Base-by-base conservation (phyloP, 2,329 filamentous ascomycete genomes). In the Fusarium illudens region DNA sequence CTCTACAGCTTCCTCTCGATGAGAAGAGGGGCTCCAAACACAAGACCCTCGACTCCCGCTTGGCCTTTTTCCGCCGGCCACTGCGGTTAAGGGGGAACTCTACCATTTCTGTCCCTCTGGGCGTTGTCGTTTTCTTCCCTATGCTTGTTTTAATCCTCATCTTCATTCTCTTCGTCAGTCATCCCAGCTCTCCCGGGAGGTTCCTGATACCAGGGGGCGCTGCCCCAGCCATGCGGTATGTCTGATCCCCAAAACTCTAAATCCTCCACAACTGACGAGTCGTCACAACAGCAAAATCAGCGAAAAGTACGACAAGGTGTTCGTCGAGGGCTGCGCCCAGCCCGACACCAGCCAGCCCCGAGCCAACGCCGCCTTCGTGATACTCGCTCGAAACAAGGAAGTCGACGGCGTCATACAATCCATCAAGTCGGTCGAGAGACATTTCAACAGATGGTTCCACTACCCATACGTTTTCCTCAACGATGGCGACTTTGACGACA, bases 391-490 rank as follows among this genome's bases (percentile, higher is more conserved):
- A 73, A 98, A 99, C 78, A 96, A 97, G 84, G 96, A 99, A 82
- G 80, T 99, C 68, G 94, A 97, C 1, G 96, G 96, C 63, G 96
- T 99, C 36, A 89, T 99, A 69, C 93, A 98, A 80, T 98, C 96
- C 10, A 87, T 99, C 79, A 97, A 97, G 83, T 98, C 95, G 42
- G 94, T 99, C 71, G 96, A 99, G 83, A 89, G 96, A 73, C 96
- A 99, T 81, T 99, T 99, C 88, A 99, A 99, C 82, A 89, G 94
- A 71, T 99, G 95, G 94, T 99, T 94, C 79, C 89, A 98, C 80
- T 99, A 99, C 79, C 96, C 96, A 25, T 99, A 98, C 77, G 95
- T 98, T 72, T 98, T 99, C 80, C 84, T 99, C 72, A 99, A 99
- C 81, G 95, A 99, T 75, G 96, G 91, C 68, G 94, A 98, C 60